Evolutionary conservation across 164 flowering plant species (phyloP).

Genomic region (Kalanchoe fedtschenkoi): DNA sequence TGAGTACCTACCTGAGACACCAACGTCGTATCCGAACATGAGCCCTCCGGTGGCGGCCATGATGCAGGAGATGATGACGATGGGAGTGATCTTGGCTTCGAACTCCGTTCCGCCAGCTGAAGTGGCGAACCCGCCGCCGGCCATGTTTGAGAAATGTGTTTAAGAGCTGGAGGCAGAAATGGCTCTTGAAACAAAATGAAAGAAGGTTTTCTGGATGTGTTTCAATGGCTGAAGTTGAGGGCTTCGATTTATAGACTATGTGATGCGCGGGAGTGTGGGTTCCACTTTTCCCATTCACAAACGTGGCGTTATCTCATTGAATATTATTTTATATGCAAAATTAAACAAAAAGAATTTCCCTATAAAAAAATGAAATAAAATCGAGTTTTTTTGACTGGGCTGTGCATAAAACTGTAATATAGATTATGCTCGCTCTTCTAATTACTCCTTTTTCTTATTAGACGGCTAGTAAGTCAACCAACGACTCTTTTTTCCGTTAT

Average conservation of each 20-base stretch:
- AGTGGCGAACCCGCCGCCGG: slow-evolving; percentile 51
- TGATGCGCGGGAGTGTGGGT: slow-evolving; percentile 1
- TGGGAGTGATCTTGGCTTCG: slow-evolving; percentile 84
- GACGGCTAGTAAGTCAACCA: slow-evolving; percentile 9
- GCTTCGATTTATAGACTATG: neutral
- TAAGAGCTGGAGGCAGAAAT: neutral
- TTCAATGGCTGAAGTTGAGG: neutral
- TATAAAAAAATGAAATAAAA: too few relatives aligned
- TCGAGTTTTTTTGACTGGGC: too few relatives aligned
- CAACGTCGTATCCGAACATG: slow-evolving; percentile 96
- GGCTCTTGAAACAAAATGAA: neutral
- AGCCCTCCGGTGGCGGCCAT: slow-evolving; percentile 98
- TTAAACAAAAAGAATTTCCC: too few relatives aligned
- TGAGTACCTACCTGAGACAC: slow-evolving; percentile 93
- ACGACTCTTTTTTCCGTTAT: slow-evolving; percentile 9
- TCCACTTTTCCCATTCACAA: neutral
- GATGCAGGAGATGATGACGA: slow-evolving; percentile 84
- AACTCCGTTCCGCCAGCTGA: slow-evolving; percentile 44
- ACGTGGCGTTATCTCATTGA: neutral
- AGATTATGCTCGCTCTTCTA: too few relatives aligned
- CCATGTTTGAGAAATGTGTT: slow-evolving; percentile 26
- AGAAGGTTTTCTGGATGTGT: neutral
- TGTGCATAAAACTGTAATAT: too few relatives aligned
- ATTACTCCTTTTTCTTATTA: too few relatives aligned
- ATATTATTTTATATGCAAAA: too few relatives aligned